Percentiles rank a stretch among this genome's conserved stretches.
These are phyloP conservation scores for Fusarium metavorans DNA, from an alignment of 2,329 filamentous ascomycete species.

Conservation along the genomic window DNA sequence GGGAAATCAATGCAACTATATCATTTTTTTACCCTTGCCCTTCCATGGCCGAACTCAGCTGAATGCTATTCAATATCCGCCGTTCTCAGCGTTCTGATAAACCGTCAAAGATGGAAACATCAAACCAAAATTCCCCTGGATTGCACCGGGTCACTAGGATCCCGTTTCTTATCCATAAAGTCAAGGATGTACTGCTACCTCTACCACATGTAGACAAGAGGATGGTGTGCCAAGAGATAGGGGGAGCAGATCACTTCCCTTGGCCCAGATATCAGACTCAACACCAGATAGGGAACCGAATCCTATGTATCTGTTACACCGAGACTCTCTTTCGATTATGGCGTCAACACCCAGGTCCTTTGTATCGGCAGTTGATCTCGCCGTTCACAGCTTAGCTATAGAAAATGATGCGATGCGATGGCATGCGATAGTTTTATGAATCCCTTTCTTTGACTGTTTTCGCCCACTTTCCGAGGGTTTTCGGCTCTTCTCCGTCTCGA, in stretches of 20 bases:
- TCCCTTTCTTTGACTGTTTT: neutral
- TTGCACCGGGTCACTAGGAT: neutral
- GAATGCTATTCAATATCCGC: neutral
- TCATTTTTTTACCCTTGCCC: neutral
- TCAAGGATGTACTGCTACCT: neutral
- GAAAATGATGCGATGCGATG: neutral
- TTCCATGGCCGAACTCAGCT: neutral
- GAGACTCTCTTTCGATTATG: neutral
- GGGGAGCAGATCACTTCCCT: neutral
- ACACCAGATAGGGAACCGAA: neutral
- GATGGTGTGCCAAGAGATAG: neutral
- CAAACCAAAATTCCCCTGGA: neutral
- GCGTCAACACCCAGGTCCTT: neutral
- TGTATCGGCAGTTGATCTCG: neutral
- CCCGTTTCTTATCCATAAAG: neutral
- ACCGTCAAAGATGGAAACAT: neutral
- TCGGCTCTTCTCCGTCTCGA: neutral
- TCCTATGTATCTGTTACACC: constrained; percentile 1
- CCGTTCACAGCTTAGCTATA: neutral
- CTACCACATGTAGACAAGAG: neutral
- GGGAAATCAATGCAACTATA: neutral
- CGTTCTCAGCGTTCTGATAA: neutral
- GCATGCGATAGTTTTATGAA: neutral
- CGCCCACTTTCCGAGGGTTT: neutral
- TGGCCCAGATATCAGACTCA: neutral